Evolutionary conservation across 371 early-diverging fungal genomes (phyloP).

Genomic region (Mortierella sp.): DNA sequence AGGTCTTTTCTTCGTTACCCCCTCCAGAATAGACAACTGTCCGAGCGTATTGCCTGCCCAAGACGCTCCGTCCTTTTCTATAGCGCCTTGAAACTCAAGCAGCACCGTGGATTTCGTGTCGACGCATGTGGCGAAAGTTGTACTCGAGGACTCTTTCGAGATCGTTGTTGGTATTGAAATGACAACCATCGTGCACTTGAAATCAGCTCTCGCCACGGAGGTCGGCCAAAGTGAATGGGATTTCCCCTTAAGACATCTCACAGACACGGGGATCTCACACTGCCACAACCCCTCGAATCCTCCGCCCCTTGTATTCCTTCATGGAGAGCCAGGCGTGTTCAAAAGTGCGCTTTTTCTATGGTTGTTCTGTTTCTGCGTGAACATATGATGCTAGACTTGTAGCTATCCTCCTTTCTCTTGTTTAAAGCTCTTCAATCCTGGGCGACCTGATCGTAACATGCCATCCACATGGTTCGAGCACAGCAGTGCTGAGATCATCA

Average conservation of each 20-base stretch:
- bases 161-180: conserved; percentile 38
- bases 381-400: neutral
- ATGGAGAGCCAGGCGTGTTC: too few relatives aligned
- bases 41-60: conserved; percentile 47
- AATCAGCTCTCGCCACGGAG: too few relatives aligned
- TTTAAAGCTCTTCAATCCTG: conserved; percentile 50
- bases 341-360: neutral
- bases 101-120: conserved; percentile 40
- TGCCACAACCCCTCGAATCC: too few relatives aligned
- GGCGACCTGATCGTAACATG: conserved; percentile 49
- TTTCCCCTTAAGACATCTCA: too few relatives aligned
- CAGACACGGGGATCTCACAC: too few relatives aligned
- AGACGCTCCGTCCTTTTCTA: conserved; percentile 43
- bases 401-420: conserved; percentile 14
- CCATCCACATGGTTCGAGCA: conserved; percentile 72
- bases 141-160: conserved; percentile 1
- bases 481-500: conserved; percentile 61
- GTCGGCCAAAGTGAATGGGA: too few relatives aligned
- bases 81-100: conserved; percentile 47
- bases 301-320: too few relatives aligned
- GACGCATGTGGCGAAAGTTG: conserved; percentile 19
- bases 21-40: conserved; percentile 45
- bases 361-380: neutral
- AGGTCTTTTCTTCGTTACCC: conserved; percentile 22
- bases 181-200: conserved; percentile 43